Base-by-base conservation (phyloP, 2,329 filamentous ascomycete species). In the Penicillium sp. region DNA sequence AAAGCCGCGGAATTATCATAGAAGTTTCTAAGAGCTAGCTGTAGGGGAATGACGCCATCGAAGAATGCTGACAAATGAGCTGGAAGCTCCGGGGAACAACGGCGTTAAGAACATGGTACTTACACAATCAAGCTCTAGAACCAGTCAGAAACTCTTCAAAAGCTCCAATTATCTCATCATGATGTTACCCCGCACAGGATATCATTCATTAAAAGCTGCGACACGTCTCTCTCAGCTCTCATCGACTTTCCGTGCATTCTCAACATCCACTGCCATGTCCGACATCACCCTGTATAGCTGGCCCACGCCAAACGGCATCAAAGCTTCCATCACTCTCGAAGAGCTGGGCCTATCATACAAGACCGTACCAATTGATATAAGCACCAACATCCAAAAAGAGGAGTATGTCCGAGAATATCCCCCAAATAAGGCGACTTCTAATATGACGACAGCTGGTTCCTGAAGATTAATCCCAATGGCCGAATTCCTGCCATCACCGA, bases 401-500 rank as follows among this genome's bases (percentile, higher is more conserved):
- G 62, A 68, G 66, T 71, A 63, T 14, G 55, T 13, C 5, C 5
- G 39, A 41, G 39, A 41, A 6, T 5, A 41, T 22, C 19, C 10
- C 39, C 2, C 11, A 7, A 10, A 2, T 11, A 13, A 11, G 4
- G 10, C 39, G 13, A 8, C 3, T 22, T 13, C 39, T 41, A 41
- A n/a, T 7, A 39, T 14, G 19, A 35, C 11, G 4, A 10, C 19
- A 68, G 68, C 11, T 79, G 77, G 77, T 81, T 75, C 63, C 59
- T 80, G 44, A 72, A 76, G 45, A 78, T 80, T 56, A 80, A 80
- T 56, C 79, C 78, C n/a, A 80, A 80, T 61, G 79, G 78, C 31
- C 75, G 78, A 37, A 80, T 80, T 52, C 79, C 78, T 19, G 79
- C 77, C 19, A 70, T 81, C 44, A 68, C 73, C 31, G 78, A 81